Evolutionary conservation across 2,329 filamentous ascomycete genomes (phyloP), one percentile per base, ranked within the genome.

Genomic region (Colletotrichum incanum): DNA sequence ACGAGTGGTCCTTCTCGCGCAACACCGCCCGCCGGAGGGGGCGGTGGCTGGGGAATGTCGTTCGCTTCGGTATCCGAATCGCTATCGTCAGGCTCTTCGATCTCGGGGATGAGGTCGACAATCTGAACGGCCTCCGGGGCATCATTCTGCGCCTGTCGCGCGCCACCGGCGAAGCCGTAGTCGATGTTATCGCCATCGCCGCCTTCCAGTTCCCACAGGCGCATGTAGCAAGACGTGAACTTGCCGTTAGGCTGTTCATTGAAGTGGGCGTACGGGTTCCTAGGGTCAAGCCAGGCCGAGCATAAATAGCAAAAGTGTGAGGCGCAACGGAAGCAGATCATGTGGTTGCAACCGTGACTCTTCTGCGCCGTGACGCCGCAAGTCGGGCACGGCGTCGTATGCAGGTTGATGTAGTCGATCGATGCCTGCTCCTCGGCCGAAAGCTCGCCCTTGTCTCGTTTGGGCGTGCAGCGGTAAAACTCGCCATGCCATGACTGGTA

Each of bases 261-360:
- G 84, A 95, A 99, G 81, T 99, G 96, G 66, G 88, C 84, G 79
- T 98, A 98, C 1, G 95, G 95, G 76, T 98, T 96, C 23, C 84
- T 86, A 0, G 93, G 90, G 67, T 92, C 89, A 52, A 99, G 87
- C 93, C 94, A 98, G n/a, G 91, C 88, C 0, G 93, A 93, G 79
- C 96, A 98, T 1, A 98, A 88, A 76, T 98, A 98, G 84, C 96
- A 99, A 80, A 98, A 98, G 81, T 98, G 96, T 2, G 94, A 93
- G 63, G 92, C 88, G 85, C 96, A 99, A 74, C 94, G 92, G 80
- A 93, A 94, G 83, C 96, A 98, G 61, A 92, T 93, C 95, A 98
- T 98, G 82, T 98, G 95, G 82, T 98, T 98, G 86, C 96, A 99
- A 49, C 96, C 96, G 78, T 94, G 91, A 1, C 93, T 94, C 86